Base-by-base conservation (phyloP, 139 green algal species). In the Haematococcus lacustris region DNA sequence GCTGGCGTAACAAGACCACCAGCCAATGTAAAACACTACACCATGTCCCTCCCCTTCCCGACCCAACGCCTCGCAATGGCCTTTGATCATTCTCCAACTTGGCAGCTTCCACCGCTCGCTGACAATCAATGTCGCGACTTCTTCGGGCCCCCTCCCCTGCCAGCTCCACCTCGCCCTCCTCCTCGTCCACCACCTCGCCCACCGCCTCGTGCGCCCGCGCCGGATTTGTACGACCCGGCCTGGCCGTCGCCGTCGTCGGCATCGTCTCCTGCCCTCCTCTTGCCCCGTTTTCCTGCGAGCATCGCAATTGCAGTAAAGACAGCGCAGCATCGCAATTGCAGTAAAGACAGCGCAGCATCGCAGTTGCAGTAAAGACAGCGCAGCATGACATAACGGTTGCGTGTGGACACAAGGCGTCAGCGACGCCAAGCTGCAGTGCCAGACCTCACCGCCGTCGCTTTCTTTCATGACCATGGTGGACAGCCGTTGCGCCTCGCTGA, bases 391-490 rank as follows among this genome's bases (percentile, higher is more conserved):
- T 30, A 32, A 64, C 4, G 23, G 33, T 64, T 64, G 13, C 17
- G 33, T 64, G 17, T 30, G 26, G 4, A 23, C 21, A 64, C 4
- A 23, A 64, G 26, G 21, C 53, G 21, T 13, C 21, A 57, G 13
- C 21, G 47, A 35, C 33, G 53, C 53, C 21, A 13, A 64, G 26
- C 53, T 9, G 33, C 21, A 64, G 26, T 30, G 26, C 53, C 21
- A 64, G 21, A 26, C 26, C 26, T 64, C 21, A 35, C 21, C 66
- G 41, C 67, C 73, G 50, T 90, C 86, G 28, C 73, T 74, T 76
- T 91, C 86, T 41, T 86, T 84, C 83, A 92, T 88, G 79, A 93
- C 88, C 85, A 93, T 92, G 30, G 89, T 92, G 1, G 92, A 89
- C 41, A 97, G 80, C 41, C 90, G 82, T 75, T 93, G 88, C 6